Evolutionary conservation across 2,329 filamentous ascomycete species (phyloP), one percentile per base, ranked within the genome.

Genomic region (Sporothrix sp.): DNA sequence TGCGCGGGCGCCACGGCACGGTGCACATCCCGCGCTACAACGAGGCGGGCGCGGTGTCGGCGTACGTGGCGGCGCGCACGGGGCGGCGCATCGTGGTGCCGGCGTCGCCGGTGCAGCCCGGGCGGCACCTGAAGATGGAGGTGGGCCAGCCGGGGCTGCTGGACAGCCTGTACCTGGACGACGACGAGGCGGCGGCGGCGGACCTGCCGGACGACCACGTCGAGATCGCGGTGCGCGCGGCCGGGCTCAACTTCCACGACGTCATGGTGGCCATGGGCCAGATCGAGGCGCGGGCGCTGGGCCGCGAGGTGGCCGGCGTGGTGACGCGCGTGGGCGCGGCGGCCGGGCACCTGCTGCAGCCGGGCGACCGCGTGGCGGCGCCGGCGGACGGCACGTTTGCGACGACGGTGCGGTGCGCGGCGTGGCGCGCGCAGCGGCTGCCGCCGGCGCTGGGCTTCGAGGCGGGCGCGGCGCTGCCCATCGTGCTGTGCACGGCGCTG

Each of bases 221-320:
- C 20, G 61, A 68, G 48, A 58, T 68, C 13, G 51, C 62, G n/a
- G 50, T 61, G 2, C 54, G 59, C 38, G 62, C 65, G 1, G 52
- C 56, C 10, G 65, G 65, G 9, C 33, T 68, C 14, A 68, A 68
- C 50, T 67, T 65, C 51, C 56, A 56, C 21, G 68, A 71, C 55
- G 60, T 68, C 8, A 58, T 68, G 40, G 58, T 63, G 10, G 61
- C 65, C 6, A 57, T 59, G 56, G 58, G 57, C 20, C 51, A 56
- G 25, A 51, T 59, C 18, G 51, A 52, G 39, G 35, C 43, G 23
- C 48, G 53, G n/a, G 50, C 33, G 4, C 54, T 63, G 1, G 62
- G 61, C 13, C 54, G 60, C 11, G 69, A 70, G 52, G 58, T 56
- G 8, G 56, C 60, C 10, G 62, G 60, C 9, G 48, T 61, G 10